Evolutionary conservation across 805 yeast genomes (phyloP), one percentile per base, ranked within the genome.

Genomic region (Wilhelminamyces savonicus): DNA sequence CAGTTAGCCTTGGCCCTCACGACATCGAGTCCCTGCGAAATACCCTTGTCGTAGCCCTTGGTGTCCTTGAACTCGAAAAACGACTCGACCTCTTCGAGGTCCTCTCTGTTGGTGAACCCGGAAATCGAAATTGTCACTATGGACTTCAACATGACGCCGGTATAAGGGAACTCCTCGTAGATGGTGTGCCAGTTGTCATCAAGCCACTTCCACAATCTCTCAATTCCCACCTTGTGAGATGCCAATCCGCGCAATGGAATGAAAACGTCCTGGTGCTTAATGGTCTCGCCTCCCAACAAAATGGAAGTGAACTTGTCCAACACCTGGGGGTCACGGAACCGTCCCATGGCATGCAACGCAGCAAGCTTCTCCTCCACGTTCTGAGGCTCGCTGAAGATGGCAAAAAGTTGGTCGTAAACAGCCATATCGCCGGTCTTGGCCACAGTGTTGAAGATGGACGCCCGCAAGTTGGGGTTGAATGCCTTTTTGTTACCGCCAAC

Each of bases 191-290:
- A 90, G 56, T 88, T 78, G 10, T 36, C 46, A 45, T 71, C 68
- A 43, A 76, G 49, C 95, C 95, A 90, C 12, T 48, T 32, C 85
- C 88, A 88, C 41, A 80, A 59, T 9, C 75, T 71, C 41, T 74
- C 74, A 35, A 81, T 64, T 62, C 95, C 94, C 24, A 62, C 66
- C 30, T 60, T 67, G 46, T 76, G 77, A 11, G 71, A 48, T 45
- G 81, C 66, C 63, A 85, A 62, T 24, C 92, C 88, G 37, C 63
- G 73, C 75, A 90, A 67, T 40, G 95, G 94, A 41, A 76, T 69
- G 59, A 76, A 76, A 31, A 81, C 70, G 53, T 84, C 94, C 63
- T 84, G 94, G 23, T 59, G 56, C 43, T 76, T 73, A 36, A 82
- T 64, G 26, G 76, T 57, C 19, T 80, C 79, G 38, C 56, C 39